Conservation (phyloP, 164 flowering plant genomes). For the Piper betle region DNA sequence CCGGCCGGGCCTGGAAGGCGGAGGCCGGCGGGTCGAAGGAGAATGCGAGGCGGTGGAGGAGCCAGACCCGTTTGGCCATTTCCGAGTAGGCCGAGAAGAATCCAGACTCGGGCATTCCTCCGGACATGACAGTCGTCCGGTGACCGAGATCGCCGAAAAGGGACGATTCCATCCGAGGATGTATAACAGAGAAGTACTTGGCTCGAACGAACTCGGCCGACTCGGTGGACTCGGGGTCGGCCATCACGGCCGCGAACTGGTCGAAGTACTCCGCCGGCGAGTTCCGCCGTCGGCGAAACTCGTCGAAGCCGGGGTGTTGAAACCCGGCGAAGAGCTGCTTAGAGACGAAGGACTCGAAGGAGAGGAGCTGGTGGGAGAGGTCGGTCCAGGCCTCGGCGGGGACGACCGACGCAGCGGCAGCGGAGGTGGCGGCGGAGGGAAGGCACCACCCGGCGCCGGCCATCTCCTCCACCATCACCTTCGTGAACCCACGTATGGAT, state of each 20-base stretch:
- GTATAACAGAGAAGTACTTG: constrained; percentile 40
- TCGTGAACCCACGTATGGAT: constrained; percentile 60
- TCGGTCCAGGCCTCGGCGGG: constrained; percentile 27
- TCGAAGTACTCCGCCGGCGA: too few relatives aligned
- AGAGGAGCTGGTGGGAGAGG: constrained; percentile 46
- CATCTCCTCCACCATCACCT: constrained; percentile 44
- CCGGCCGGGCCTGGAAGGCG: constrained; percentile 27
- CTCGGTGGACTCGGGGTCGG: constrained; percentile 30
- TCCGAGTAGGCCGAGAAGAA: constrained; percentile 44
- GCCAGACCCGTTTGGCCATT: constrained; percentile 55
- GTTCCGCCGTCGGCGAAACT: constrained; percentile 13
- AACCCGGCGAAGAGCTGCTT: constrained; percentile 35
- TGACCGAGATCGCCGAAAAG: constrained; percentile 59
- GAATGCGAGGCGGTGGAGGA: constrained; percentile 24
- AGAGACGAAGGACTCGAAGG: constrained; percentile 52
- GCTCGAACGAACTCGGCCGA: constrained; percentile 38
- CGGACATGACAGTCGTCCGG: constrained; percentile 26
- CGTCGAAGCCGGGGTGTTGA: constrained; percentile 6
- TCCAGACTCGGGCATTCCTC: constrained; percentile 45
- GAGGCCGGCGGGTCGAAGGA: constrained; percentile 24
- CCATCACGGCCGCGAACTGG: constrained; percentile 29
- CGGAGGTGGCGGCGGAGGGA: constrained; percentile 31
- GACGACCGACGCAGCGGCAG: constrained; percentile 17
- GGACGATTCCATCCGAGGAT: constrained; percentile 36
- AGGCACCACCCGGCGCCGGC: constrained; percentile 53